phyloP scores from a whole-genome alignment of 2,329 filamentous ascomycete species.

The Trichoderma atroviride region DNA sequence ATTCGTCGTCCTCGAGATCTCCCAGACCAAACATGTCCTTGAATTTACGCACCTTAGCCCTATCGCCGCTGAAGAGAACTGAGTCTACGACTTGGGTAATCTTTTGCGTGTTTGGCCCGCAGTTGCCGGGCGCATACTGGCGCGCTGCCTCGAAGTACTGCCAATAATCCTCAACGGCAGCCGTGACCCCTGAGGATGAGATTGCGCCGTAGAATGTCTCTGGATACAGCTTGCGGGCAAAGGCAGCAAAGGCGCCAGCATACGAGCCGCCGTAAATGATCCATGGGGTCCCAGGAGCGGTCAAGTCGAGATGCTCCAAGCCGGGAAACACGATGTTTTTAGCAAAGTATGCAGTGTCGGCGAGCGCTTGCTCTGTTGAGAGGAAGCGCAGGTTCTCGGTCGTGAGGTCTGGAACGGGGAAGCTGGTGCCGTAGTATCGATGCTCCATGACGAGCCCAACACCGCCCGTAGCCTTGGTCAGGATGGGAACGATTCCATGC shows the following conservation, averaged over 20 bases:
- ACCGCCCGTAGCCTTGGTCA: constrained; percentile 71
- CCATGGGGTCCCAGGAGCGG: constrained; percentile 66
- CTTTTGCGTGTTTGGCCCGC: constrained; percentile 65
- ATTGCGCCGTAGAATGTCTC: constrained; percentile 79
- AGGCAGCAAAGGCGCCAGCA: constrained; percentile 76
- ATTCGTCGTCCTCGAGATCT: constrained; percentile 51
- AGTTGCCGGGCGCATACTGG: constrained; percentile 57
- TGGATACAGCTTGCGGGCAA: constrained; percentile 75
- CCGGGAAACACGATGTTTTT: constrained; percentile 71
- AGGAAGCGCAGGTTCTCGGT: constrained; percentile 77
- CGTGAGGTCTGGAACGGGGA: constrained; percentile 66
- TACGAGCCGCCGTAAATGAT: constrained; percentile 85
- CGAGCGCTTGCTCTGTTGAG: constrained; percentile 79
- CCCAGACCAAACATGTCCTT: constrained; percentile 51
- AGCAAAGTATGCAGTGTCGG: constrained; percentile 81
- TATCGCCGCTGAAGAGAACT: constrained; percentile 48
- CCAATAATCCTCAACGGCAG: constrained; percentile 79
- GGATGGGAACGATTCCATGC: constrained; percentile 73
- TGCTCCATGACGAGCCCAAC: constrained; percentile 83
- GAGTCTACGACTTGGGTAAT: constrained; percentile 55
- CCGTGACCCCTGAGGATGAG: constrained; percentile 77
- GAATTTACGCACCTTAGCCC: constrained; percentile 51
- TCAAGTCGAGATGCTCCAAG: constrained; percentile 67
- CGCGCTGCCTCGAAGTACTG: constrained; percentile 57
- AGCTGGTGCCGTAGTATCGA: constrained; percentile 80